Percentiles rank a stretch among this genome's conserved stretches.
Conservation (phyloP, 2,329 filamentous ascomycete genomes). For the Ilyonectria sp. region DNA sequence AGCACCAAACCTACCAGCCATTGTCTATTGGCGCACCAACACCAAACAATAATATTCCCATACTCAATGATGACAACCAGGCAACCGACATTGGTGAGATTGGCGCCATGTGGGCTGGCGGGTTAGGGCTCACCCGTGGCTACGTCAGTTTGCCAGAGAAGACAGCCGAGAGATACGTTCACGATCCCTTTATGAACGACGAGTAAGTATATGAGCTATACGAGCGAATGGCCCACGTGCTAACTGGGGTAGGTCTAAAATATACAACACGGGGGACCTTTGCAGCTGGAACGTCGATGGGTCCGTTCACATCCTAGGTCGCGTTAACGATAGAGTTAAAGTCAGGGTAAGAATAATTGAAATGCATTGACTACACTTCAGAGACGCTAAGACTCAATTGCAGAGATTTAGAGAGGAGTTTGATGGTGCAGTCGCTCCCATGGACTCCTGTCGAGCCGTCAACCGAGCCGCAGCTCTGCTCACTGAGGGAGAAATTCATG, state of each 20-base stretch:
- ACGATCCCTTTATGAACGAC: slow-evolving; percentile 65
- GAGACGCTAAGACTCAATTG: not conserved
- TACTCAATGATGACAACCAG: slow-evolving; percentile 62
- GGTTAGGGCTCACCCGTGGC: slow-evolving; percentile 65
- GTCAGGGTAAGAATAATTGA: slow-evolving; percentile 60
- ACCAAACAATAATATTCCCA: slow-evolving; percentile 71
- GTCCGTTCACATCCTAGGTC: slow-evolving; percentile 67
- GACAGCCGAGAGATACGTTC: slow-evolving; percentile 64
- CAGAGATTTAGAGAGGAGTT: slow-evolving; percentile 73
- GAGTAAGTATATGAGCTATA: slow-evolving; percentile 55
- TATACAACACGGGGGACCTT: slow-evolving; percentile 75
- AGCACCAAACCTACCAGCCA: slow-evolving; percentile 56
- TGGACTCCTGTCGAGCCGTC: slow-evolving; percentile 61
- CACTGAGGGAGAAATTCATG: slow-evolving; percentile 63
- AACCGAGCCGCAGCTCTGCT: slow-evolving; percentile 63
- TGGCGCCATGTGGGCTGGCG: slow-evolving; percentile 72
- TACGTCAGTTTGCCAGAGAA: slow-evolving; percentile 68
- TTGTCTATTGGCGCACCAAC: slow-evolving; percentile 70
- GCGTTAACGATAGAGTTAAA: slow-evolving; percentile 74
- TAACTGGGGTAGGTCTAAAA: slow-evolving; percentile 50
- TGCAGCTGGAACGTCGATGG: slow-evolving; percentile 69
- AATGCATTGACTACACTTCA: not conserved
- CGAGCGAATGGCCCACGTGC: not conserved
- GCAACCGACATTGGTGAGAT: slow-evolving; percentile 63
- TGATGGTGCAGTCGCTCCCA: slow-evolving; percentile 66